Conservation (phyloP, 1,284 basidiomycete species). For the Microbotryum silenes-acaulis region DNA sequence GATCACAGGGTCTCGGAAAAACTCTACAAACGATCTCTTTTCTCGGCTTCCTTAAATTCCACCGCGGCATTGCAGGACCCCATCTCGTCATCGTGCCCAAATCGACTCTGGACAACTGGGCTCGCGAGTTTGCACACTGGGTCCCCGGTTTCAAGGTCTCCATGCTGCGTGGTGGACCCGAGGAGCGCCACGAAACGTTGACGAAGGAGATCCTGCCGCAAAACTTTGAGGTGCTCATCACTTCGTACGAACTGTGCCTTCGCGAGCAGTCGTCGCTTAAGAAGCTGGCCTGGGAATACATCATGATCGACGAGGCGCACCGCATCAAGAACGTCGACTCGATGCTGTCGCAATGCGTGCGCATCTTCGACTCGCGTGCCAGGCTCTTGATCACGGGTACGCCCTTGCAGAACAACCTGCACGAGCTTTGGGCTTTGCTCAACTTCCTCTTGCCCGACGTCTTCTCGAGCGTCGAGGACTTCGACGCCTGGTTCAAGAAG, state of each 20-base stretch:
- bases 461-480: constrained; percentile 49
- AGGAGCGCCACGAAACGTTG: constrained; percentile 79
- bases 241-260: constrained; percentile 94
- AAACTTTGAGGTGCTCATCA: constrained; percentile 91
- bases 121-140: constrained; percentile 87
- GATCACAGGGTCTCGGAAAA: constrained; percentile 82
- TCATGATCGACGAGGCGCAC: constrained; percentile 97
- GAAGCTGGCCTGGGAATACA: constrained; percentile 97
- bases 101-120: constrained; percentile 95
- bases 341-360: constrained; percentile 89
- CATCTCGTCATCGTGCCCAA: constrained; percentile 97
- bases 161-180: constrained; percentile 76
- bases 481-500: constrained; percentile 71
- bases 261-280: constrained; percentile 86
- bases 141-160: constrained; percentile 80
- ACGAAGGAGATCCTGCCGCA: constrained; percentile 68
- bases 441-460: constrained; percentile 43
- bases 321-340: constrained; percentile 99
- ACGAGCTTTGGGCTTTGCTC: constrained; percentile 83
- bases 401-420: constrained; percentile 88
- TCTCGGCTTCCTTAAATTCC: constrained; percentile 86
- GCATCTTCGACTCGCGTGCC: constrained; percentile 79
- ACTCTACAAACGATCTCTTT: constrained; percentile 97
- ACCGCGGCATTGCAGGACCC: constrained; percentile 66
- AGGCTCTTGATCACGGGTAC: constrained; percentile 94